phyloP scores from a whole-genome alignment of 768 basidiomycete genomes.

The Boletus patriciae region DNA sequence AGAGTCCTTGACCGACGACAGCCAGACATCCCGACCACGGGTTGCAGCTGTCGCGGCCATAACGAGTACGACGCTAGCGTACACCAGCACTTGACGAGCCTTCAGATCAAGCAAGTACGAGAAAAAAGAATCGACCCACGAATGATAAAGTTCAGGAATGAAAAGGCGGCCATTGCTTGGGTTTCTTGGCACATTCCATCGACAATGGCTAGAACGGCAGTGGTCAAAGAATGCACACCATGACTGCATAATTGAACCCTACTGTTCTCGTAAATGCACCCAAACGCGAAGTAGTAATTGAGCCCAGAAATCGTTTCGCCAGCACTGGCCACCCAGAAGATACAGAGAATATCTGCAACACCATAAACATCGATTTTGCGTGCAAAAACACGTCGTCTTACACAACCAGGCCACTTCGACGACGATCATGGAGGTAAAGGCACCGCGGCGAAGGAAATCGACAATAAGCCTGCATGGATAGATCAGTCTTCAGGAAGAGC shows the following conservation, averaged over 20 bases:
- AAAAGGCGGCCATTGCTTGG: slow-evolving; percentile 36
- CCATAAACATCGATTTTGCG: background rate
- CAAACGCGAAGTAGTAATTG: slow-evolving; percentile 6
- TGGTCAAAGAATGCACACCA: background rate
- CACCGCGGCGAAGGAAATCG: slow-evolving; percentile 37
- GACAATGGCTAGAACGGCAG: slow-evolving; percentile 6
- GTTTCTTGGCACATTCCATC: slow-evolving; percentile 28
- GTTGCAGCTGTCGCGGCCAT: slow-evolving; percentile 27
- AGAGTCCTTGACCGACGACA: slow-evolving; percentile 33
- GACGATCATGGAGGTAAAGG: slow-evolving; percentile 39
- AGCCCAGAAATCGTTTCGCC: slow-evolving; percentile 23
- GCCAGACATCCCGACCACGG: slow-evolving; percentile 36
- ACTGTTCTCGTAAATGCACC: slow-evolving; percentile 10
- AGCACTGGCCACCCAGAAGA: slow-evolving; percentile 42
- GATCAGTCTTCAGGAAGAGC: slow-evolving; percentile 1
- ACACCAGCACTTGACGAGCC: slow-evolving; percentile 33
- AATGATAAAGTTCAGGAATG: slow-evolving; percentile 38
- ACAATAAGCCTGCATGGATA: slow-evolving; percentile 32
- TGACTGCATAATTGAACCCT: background rate
- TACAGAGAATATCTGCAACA: slow-evolving; percentile 32
- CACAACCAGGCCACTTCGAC: slow-evolving; percentile 40
- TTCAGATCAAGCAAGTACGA: background rate
- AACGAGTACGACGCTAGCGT: slow-evolving; percentile 26
- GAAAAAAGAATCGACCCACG: slow-evolving; percentile 21
- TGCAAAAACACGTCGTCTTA: slow-evolving; percentile 18